phyloP scores from a whole-genome alignment of 192 early-diverging fungal genomes.

The Coemansia javaensis region DNA sequence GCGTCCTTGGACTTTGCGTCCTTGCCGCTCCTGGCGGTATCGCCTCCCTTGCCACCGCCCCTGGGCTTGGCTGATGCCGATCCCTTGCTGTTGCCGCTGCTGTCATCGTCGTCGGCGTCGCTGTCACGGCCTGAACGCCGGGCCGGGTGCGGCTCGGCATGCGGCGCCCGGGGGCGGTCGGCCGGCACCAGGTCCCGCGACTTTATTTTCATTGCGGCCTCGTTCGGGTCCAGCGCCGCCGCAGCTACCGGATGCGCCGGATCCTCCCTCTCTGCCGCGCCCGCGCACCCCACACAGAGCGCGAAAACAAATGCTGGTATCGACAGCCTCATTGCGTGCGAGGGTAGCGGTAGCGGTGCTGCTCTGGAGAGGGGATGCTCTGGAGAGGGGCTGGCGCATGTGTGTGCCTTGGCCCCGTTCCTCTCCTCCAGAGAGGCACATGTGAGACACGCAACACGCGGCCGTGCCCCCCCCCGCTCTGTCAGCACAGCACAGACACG shows the following conservation, averaged over 20 bases:
- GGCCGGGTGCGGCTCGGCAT: slow-evolving; percentile 18
- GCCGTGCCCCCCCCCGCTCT: too few species aligned
- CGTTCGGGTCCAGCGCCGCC: slow-evolving; percentile 43
- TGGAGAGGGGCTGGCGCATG: too few species aligned
- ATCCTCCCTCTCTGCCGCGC: slow-evolving; percentile 13
- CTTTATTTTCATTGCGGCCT: slow-evolving; percentile 44
- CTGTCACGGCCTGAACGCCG: slow-evolving; percentile 6
- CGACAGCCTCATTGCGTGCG: neutral
- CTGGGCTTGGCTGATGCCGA: neutral
- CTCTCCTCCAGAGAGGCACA: too few species aligned
- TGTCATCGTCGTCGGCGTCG: slow-evolving; percentile 8
- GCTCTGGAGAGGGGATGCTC: too few species aligned
- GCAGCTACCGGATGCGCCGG: slow-evolving; percentile 46
- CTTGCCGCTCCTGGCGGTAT: slow-evolving; percentile 1
- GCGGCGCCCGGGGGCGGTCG: slow-evolving; percentile 17
- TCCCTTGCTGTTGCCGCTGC: neutral
- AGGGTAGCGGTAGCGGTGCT: too few species aligned
- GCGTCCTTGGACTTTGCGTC: slow-evolving; percentile 11
- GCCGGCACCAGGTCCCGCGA: slow-evolving; percentile 37
- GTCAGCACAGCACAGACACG: too few species aligned
- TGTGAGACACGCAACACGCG: too few species aligned
- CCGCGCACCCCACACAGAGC: neutral
- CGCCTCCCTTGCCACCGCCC: neutral
- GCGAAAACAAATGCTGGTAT: neutral
- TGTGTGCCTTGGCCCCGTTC: too few species aligned